Evolutionary conservation across 306 rosid genomes (phyloP), one percentile per base, ranked within the genome.

Genomic region (Carpinus viminea): DNA sequence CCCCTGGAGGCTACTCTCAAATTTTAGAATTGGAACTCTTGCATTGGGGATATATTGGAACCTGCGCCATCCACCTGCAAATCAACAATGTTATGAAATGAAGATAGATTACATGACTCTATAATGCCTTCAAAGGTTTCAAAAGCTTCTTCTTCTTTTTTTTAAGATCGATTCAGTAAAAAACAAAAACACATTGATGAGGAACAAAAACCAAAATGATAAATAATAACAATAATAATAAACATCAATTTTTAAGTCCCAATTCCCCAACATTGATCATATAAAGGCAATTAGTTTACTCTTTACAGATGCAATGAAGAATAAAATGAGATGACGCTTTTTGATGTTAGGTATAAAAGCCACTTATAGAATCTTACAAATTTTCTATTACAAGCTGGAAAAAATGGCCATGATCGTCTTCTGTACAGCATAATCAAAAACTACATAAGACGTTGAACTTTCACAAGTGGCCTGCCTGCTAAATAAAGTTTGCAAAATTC

Each of bases 1-100:
- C 43, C 86, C 80, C 66, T 76, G 84, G 75, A 43, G 85, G 59
- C 61, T 73, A 76, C 93, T 86, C 79, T 79, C 86, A 56, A 88
- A 78, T 83, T 90, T 91, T 82, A 95, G 79, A 85, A 95, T 90
- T 52, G 99, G 98, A 75, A 95, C 93, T 81, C 98, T 88, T 45
- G 99, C 98, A 68, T 85, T 52, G 46, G 80, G 34, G 80, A 95
- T 85, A 46, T 83, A 77, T 74, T 85, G 88, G 79, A 81, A 79
- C 84, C 54, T 81, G 78, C 46, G 73, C 88, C 89, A 90, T 76
- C 86, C 93, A 86, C 93, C 99, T 95, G 91, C 75, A 82, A 71
- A 81, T 54, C 77, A 81, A 73, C 26, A 51, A 79, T 73, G 38
- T 74, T 76, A 81, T 4, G 72, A 72, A 74, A 71, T 11, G 46